Conservation (phyloP, 805 yeast genomes). For the Maudiozyma barnettii region DNA sequence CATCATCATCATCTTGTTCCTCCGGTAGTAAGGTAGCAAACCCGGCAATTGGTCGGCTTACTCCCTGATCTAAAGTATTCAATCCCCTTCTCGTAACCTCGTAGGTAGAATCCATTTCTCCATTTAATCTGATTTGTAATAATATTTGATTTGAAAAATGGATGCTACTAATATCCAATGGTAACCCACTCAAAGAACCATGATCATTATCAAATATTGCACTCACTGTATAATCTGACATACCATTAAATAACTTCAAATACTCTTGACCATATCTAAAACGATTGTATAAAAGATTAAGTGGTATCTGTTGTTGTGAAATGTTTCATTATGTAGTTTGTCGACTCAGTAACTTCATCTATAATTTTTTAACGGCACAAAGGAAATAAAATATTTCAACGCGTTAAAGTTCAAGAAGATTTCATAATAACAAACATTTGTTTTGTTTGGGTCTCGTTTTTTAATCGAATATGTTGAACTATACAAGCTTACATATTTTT, state of each 20-base stretch:
- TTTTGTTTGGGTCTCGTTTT: too few species aligned
- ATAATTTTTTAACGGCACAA: too few species aligned
- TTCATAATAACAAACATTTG: too few species aligned
- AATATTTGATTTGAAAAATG: slow-evolving; percentile 23
- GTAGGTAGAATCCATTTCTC: slow-evolving; percentile 39
- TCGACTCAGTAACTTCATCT: too few species aligned
- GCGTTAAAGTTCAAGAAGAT: too few species aligned
- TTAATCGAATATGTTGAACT: too few species aligned
- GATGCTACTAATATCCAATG: slow-evolving; percentile 9
- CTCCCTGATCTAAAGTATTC: slow-evolving; percentile 8
- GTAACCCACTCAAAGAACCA: not conserved
- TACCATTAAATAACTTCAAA: not conserved
- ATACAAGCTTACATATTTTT: too few species aligned
- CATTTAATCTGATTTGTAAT: slow-evolving; percentile 23
- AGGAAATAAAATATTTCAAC: too few species aligned
- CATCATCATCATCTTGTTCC: slow-evolving; percentile 6
- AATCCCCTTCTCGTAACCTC: slow-evolving; percentile 29
- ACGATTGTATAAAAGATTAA: too few species aligned
- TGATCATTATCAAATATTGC: not conserved
- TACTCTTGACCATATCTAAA: too few species aligned
- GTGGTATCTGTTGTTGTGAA: too few species aligned
- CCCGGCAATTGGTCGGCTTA: slow-evolving; percentile 14
- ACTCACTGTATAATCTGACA: not conserved
- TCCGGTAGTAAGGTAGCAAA: not conserved
- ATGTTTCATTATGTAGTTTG: too few species aligned